Conservation (phyloP, 768 basidiomycete genomes). For the Dioszegia aurantiaca region DNA sequence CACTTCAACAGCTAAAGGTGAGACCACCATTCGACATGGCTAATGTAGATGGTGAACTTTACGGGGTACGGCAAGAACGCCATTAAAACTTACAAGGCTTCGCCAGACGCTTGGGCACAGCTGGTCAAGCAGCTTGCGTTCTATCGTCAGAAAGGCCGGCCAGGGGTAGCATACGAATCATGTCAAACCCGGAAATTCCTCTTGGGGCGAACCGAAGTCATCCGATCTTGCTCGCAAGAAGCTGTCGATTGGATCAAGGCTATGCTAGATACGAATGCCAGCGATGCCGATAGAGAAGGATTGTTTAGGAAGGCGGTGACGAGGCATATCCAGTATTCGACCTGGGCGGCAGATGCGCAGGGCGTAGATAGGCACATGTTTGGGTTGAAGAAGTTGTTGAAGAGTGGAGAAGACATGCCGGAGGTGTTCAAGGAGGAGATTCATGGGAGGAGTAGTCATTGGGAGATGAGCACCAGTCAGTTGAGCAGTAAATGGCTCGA, state of each 20-base stretch:
- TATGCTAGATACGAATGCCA: constrained; percentile 58
- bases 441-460: constrained; percentile 70
- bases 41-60: constrained; percentile 68
- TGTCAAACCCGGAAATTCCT: constrained; percentile 91
- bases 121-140: constrained; percentile 94
- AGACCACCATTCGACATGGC: constrained; percentile 30
- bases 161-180: constrained; percentile 88
- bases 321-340: constrained; percentile 81
- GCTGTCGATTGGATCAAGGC: constrained; percentile 80
- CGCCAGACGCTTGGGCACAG: constrained; percentile 94
- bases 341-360: constrained; percentile 88
- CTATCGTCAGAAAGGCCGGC: constrained; percentile 69
- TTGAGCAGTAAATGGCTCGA: constrained; percentile 76
- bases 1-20: constrained; percentile 74
- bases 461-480: constrained; percentile 91
- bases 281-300: constrained; percentile 58
- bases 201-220: constrained; percentile 90
- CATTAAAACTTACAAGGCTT: constrained; percentile 80
- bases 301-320: constrained; percentile 72
- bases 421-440: constrained; percentile 71
- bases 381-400: constrained; percentile 79
- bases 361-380: constrained; percentile 95
- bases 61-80: constrained; percentile 81
- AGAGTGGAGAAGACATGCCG: constrained; percentile 67
- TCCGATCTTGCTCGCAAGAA: constrained; percentile 77